Conservation (phyloP, 306 rosid genomes). For the Fragaria nilgerrensis region DNA sequence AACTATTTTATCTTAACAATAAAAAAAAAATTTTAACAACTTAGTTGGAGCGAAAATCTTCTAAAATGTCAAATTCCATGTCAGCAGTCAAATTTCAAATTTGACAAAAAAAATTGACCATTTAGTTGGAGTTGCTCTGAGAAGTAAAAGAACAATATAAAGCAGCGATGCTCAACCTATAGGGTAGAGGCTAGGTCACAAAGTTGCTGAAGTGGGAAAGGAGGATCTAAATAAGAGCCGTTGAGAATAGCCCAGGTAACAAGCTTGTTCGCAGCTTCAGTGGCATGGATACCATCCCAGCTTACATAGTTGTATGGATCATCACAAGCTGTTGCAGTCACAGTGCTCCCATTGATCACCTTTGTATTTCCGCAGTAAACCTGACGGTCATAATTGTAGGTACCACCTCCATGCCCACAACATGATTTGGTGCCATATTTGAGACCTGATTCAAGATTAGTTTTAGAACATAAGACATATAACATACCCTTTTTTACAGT, state of each 20-base stretch:
- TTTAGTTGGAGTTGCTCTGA: too few species aligned
- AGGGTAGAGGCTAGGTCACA: conserved; percentile 57
- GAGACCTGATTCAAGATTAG: conserved; percentile 42
- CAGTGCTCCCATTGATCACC: conserved; percentile 43
- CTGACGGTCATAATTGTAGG: conserved; percentile 58
- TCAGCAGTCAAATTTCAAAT: too few species aligned
- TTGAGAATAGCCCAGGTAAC: conserved; percentile 62
- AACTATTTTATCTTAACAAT: too few species aligned
- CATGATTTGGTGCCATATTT: conserved; percentile 75
- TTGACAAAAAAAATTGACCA: too few species aligned
- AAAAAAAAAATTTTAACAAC: too few species aligned
- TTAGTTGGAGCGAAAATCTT: too few species aligned
- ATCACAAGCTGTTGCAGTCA: conserved; percentile 61
- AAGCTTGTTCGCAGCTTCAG: conserved; percentile 88
- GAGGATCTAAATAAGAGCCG: conserved; percentile 70
- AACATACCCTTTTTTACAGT: not conserved
- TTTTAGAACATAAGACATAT: not conserved
- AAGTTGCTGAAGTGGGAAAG: conserved; percentile 50
- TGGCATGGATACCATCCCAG: conserved; percentile 94
- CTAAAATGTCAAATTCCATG: too few species aligned
- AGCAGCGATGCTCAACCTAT: too few species aligned
- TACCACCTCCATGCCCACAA: conserved; percentile 82
- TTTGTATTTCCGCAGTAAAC: conserved; percentile 62
- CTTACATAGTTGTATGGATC: conserved; percentile 84
- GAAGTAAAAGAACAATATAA: too few species aligned